Base-by-base conservation (phyloP, 208 protist species). In the Baffinella frigidus region DNA sequence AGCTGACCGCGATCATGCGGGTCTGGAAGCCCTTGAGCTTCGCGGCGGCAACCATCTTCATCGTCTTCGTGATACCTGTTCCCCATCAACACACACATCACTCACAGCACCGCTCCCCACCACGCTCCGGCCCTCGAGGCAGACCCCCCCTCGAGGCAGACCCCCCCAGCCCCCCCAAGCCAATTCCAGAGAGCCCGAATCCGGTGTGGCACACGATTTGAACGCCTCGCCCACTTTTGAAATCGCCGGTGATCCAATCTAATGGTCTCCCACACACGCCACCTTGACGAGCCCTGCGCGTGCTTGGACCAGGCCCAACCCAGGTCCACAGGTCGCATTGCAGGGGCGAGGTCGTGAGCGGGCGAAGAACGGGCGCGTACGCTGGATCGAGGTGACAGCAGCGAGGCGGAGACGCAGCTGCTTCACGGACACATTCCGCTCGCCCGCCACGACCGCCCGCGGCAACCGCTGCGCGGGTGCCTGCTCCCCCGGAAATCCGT, bases 21-120 rank as follows among this genome's bases (percentile, higher is more conserved):
- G 38, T 30, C 92, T 95, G 94, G 51, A 92, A 93, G 71, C 93
- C 93, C 44, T 80, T 74, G 30, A 95, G 93, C 89, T 95, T 95
- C 89, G 93, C 89, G 0, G 94, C 94, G 33, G 94, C 94, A 91
- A 95, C 94, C 94, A 95, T 95, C 87, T 95, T 95, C 94, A 95
- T 95, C 50, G 94, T 89, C 77, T 83, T 61, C 27, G 48, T 56
- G 48, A 24, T 17, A 56, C 11, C 17, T 7, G 48, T 17, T 24
- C 17, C 17, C 11, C 11, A 56, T 56, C 7, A 24, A 56, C 48
- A 56, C 48, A 56, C 48, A 17, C 48, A 56, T 17, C 48, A 56
- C 11, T 7, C 48, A 56, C 48, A 56, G 17, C 7, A 56, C 48
- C 7, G 48, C 11, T 17, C 7, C 48, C 7, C 7, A 56, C 7